phyloP scores from a whole-genome alignment of 495 filamentous ascomycete genomes.

The Hypoxylon subgilvum region DNA sequence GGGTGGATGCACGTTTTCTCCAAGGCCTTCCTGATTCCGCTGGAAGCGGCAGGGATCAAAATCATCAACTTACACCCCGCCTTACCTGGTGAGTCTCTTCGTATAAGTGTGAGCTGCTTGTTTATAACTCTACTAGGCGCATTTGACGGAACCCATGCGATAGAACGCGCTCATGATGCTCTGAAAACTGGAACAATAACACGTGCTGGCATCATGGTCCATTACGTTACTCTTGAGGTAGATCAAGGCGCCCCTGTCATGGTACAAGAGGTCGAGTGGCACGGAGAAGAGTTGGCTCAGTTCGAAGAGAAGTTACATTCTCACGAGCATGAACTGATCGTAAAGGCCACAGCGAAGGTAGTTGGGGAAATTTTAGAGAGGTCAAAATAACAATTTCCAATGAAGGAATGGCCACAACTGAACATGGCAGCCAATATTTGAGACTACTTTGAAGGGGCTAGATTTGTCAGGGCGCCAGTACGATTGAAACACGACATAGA shows the following conservation, averaged over 20 bases:
- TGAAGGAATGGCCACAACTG: too few relatives aligned
- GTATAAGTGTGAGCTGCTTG: not conserved
- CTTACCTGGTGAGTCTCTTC: constrained; percentile 6
- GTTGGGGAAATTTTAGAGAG: not conserved
- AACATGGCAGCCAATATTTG: too few relatives aligned
- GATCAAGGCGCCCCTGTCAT: constrained; percentile 77
- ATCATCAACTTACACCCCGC: constrained; percentile 28
- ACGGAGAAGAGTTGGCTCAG: constrained; percentile 64
- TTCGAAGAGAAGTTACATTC: constrained; percentile 71
- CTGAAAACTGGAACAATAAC: constrained; percentile 17
- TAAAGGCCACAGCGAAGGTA: constrained; percentile 61
- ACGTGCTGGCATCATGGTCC: constrained; percentile 5
- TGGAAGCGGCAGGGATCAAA: constrained; percentile 11
- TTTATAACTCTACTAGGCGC: not conserved
- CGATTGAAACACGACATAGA: too few relatives aligned
- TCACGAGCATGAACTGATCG: constrained; percentile 69
- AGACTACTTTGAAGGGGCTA: too few relatives aligned
- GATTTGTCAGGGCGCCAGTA: too few relatives aligned
- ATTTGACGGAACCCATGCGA: constrained; percentile 25
- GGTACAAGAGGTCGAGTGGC: constrained; percentile 69
- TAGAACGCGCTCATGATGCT: constrained; percentile 21
- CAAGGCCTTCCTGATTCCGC: constrained; percentile 4
- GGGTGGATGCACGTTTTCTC: constrained; percentile 29
- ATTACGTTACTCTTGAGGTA: constrained; percentile 59
- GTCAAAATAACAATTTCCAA: too few relatives aligned